These are phyloP conservation scores for Musa balbisiana DNA, from an alignment of 202 grass and related monocot genomes.

Conservation along the genomic window DNA sequence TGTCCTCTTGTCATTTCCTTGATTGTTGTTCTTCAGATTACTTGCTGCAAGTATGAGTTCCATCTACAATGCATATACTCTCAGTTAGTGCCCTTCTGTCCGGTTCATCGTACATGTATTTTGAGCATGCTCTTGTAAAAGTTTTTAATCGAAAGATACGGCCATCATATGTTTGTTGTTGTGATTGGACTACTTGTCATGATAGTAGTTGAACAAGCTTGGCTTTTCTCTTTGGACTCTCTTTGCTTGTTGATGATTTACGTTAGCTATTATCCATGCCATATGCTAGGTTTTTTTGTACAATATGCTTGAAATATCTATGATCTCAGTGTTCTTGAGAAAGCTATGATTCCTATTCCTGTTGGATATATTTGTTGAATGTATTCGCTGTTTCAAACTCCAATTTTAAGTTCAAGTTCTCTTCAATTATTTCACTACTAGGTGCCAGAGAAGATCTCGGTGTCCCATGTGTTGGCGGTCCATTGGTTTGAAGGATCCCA, in stretches of 20 bases:
- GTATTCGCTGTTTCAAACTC: background rate
- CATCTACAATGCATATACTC: constrained; percentile 62
- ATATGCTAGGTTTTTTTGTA: background rate
- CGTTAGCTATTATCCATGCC: background rate
- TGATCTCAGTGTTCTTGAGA: too few species aligned
- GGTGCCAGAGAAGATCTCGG: constrained; percentile 88
- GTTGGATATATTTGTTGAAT: too few species aligned
- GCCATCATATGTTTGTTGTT: background rate
- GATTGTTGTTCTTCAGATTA: constrained; percentile 36
- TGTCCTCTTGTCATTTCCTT: background rate
- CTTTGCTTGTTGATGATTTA: background rate
- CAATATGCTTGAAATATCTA: background rate
- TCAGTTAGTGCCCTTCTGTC: background rate
- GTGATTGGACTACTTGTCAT: background rate
- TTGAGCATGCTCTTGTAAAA: background rate
- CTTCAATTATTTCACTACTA: constrained; percentile 17
- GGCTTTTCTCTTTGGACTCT: background rate
- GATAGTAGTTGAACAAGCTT: background rate
- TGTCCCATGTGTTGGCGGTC: constrained; percentile 87
- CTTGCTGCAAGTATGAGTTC: constrained; percentile 71
- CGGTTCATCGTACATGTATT: background rate
- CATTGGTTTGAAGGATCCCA: constrained; percentile 72
- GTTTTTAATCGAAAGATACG: background rate
- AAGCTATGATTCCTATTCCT: too few species aligned
- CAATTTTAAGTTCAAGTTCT: background rate